Percentiles rank a stretch among this genome's conserved stretches.
These are phyloP conservation scores for Glycine tomentella DNA, from an alignment of 306 rosid species.

Conservation along the genomic window DNA sequence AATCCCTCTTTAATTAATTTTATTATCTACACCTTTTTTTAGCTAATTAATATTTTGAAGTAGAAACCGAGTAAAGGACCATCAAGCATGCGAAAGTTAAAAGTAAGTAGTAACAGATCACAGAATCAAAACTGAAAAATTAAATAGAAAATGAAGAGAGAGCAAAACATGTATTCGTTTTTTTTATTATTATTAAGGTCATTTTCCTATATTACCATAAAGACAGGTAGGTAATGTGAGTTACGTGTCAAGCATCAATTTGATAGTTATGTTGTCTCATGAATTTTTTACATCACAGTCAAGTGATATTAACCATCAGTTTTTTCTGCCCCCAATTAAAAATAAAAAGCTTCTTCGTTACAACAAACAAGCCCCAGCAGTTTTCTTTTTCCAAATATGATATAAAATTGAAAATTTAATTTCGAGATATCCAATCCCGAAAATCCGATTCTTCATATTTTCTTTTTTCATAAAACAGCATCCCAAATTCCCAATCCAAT, in stretches of 20 bases:
- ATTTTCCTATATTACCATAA: conserved; percentile 26
- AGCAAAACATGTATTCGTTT: neutral
- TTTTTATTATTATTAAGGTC: conserved; percentile 35
- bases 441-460: conserved; percentile 27
- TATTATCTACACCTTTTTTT: neutral
- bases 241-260: conserved; percentile 46
- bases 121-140: conserved; percentile 22
- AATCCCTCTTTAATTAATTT: neutral
- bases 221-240: conserved; percentile 45
- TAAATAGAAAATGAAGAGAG: neutral
- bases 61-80: conserved; percentile 9
- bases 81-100: conserved; percentile 41
- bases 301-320: conserved; percentile 44
- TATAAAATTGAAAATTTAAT: neutral
- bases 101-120: conserved; percentile 10
- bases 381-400: conserved; percentile 54
- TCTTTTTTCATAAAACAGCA: conserved; percentile 1
- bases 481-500: conserved; percentile 7
- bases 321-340: neutral
- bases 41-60: neutral
- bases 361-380: conserved; percentile 52
- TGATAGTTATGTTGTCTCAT: conserved; percentile 20
- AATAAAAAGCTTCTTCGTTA: conserved; percentile 19
- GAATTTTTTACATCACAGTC: conserved; percentile 42
- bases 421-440: conserved; percentile 1